These are phyloP conservation scores for Geoglossum cookeanum DNA, from an alignment of 2,329 filamentous ascomycete species.

Conservation along the genomic window DNA sequence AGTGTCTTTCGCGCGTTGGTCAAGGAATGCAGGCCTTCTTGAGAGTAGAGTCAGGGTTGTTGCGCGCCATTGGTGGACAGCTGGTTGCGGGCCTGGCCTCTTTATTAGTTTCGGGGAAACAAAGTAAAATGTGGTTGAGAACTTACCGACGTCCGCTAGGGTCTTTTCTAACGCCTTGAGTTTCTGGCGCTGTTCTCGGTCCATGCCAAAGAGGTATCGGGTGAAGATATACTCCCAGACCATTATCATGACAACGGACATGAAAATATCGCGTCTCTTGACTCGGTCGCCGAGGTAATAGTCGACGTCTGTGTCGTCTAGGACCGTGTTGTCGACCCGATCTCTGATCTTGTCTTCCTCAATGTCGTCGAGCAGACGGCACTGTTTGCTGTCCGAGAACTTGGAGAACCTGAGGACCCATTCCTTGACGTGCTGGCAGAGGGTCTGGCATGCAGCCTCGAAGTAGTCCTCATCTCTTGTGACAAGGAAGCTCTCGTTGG, in stretches of 20 bases:
- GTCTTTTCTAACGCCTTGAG: conserved; percentile 91
- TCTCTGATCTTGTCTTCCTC: conserved; percentile 86
- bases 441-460: conserved; percentile 77
- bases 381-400: conserved; percentile 81
- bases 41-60: conserved; percentile 82
- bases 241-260: conserved; percentile 98
- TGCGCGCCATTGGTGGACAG: conserved; percentile 95
- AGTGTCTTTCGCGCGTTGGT: conserved; percentile 73
- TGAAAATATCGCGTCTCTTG: conserved; percentile 80
- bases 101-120: conserved; percentile 8
- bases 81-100: conserved; percentile 42
- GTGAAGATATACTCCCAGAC: conserved; percentile 98
- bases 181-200: conserved; percentile 91
- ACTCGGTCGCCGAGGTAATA: conserved; percentile 73
- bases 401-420: conserved; percentile 98
- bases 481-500: conserved; percentile 56
- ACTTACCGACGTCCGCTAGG: conserved; percentile 55
- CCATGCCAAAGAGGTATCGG: conserved; percentile 95
- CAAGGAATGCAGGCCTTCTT: conserved; percentile 57
- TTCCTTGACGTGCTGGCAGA: conserved; percentile 90
- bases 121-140: background rate
- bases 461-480: conserved; percentile 88
- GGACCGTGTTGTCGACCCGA: conserved; percentile 78
- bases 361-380: conserved; percentile 65
- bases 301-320: conserved; percentile 90